phyloP scores from a whole-genome alignment of 2,329 filamentous ascomycete genomes.

The Thielaviopsis punctulata region DNA sequence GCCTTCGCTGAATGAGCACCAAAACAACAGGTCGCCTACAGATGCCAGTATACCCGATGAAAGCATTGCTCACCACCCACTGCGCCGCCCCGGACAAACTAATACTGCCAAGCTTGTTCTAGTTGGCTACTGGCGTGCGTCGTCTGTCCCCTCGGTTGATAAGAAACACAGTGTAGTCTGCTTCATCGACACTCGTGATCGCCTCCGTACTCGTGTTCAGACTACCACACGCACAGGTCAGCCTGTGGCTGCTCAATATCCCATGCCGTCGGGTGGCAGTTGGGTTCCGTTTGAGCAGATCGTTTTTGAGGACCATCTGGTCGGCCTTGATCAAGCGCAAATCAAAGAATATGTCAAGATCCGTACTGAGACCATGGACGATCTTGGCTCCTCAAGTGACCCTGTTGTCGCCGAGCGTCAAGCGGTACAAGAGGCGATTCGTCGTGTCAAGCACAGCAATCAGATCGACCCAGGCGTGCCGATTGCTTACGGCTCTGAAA shows the following conservation, averaged over 20 bases:
- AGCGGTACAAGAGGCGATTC: slow-evolving; percentile 31
- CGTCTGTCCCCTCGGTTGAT: slow-evolving; percentile 27
- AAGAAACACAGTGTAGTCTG: slow-evolving; percentile 43
- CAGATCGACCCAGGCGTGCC: slow-evolving; percentile 26
- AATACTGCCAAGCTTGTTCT: slow-evolving; percentile 27
- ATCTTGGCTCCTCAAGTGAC: slow-evolving; percentile 24
- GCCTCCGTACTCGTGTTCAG: slow-evolving; percentile 9
- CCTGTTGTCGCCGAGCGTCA: slow-evolving; percentile 22
- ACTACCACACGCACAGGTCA: slow-evolving; percentile 29
- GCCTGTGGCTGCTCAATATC: slow-evolving; percentile 26
- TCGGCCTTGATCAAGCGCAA: slow-evolving; percentile 36
- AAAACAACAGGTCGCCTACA: neutral
- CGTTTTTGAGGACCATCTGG: slow-evolving; percentile 39
- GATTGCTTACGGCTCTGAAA: slow-evolving; percentile 32
- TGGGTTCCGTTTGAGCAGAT: slow-evolving; percentile 48
- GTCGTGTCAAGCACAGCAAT: slow-evolving; percentile 25
- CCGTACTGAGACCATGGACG: slow-evolving; percentile 21
- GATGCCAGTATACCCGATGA: slow-evolving; percentile 1
- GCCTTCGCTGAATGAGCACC: neutral
- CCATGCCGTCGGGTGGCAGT: slow-evolving; percentile 41
- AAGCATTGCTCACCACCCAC: slow-evolving; percentile 1
- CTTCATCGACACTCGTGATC: slow-evolving; percentile 35
- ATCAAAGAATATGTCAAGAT: slow-evolving; percentile 47
- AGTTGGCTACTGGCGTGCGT: slow-evolving; percentile 45
- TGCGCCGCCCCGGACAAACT: slow-evolving; percentile 9